Percentiles rank a stretch among this genome's conserved stretches.
Conservation (phyloP, 2,329 filamentous ascomycete species). For the Ascochyta lentis region DNA sequence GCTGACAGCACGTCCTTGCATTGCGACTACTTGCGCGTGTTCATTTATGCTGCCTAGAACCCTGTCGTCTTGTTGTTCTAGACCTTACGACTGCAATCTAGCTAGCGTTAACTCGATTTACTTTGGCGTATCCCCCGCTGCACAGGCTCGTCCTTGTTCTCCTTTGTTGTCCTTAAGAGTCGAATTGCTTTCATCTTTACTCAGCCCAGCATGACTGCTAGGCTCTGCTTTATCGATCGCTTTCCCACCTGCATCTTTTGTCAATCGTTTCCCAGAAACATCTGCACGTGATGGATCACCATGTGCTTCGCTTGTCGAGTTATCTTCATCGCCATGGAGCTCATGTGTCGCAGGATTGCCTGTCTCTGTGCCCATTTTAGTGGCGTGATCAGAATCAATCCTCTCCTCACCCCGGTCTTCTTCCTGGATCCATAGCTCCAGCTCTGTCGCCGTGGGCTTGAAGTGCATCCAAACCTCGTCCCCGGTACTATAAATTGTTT, state of each 20-base stretch:
- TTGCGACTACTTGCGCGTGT: not conserved
- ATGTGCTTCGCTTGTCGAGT: not conserved
- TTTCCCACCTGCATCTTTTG: not conserved
- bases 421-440: slow-evolving; percentile 34
- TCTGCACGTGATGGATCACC: not conserved
- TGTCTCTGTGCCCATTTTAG: slow-evolving; percentile 8
- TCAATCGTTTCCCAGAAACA: not conserved
- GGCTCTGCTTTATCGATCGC: not conserved
- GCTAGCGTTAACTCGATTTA: not conserved
- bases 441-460: slow-evolving; percentile 36
- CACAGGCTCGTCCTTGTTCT: not conserved
- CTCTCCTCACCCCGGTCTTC: slow-evolving; percentile 29
- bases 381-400: slow-evolving; percentile 25
- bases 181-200: not conserved
- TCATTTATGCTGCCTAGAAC: no score
- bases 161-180: not conserved
- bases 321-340: not conserved
- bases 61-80: no score
- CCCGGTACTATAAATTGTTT: slow-evolving; percentile 45
- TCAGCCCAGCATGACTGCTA: not conserved
- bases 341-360: not conserved
- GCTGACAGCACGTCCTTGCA: not conserved
- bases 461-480: slow-evolving; percentile 64
- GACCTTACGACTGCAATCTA: no score
- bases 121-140: not conserved